phyloP scores from a whole-genome alignment of 163 green algal genomes.

The Chlamydomonas reinhardtii region DNA sequence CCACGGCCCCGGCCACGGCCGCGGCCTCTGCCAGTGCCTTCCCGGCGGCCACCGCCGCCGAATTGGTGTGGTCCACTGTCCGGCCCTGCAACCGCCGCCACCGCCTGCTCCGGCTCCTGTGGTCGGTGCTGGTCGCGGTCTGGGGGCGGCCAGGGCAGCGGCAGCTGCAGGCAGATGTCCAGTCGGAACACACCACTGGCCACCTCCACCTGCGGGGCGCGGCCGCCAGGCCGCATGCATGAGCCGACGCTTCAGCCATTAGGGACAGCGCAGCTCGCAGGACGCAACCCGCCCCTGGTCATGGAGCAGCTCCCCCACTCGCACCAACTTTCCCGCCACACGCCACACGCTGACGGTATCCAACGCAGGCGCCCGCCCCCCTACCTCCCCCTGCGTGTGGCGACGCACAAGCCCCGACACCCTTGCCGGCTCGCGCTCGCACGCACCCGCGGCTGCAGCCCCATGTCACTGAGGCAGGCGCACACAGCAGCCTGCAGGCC shows the following conservation, averaged over 20 bases:
- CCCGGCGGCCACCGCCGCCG: background rate
- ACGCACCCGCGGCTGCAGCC: slow-evolving; percentile 5
- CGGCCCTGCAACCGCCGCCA: too few species aligned
- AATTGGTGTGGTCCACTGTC: too few species aligned
- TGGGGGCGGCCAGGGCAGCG: background rate
- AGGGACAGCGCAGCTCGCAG: too few species aligned
- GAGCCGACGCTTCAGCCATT: too few species aligned
- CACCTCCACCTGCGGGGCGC: slow-evolving; percentile 28
- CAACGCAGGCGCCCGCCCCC: too few species aligned
- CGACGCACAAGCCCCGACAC: too few species aligned
- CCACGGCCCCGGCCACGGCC: too few species aligned
- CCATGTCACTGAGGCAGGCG: slow-evolving; percentile 8
- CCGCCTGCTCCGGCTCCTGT: background rate
- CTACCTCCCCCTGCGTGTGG: too few species aligned
- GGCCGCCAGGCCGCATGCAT: background rate
- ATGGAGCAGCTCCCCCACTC: too few species aligned
- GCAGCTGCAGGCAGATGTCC: slow-evolving; percentile 17
- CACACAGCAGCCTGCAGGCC: slow-evolving; percentile 21
- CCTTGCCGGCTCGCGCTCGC: background rate
- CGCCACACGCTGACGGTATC: too few species aligned
- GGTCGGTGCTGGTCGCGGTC: background rate
- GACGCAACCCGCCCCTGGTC: background rate
- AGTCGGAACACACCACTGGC: slow-evolving; percentile 9
- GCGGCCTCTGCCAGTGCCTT: background rate
- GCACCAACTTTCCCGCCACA: too few species aligned